A percentile compares a stretch with the other conserved stretches of the same genome.
These are phyloP conservation scores for Kazachstania martiniae DNA, from an alignment of 805 yeast genomes.

Conservation along the genomic window DNA sequence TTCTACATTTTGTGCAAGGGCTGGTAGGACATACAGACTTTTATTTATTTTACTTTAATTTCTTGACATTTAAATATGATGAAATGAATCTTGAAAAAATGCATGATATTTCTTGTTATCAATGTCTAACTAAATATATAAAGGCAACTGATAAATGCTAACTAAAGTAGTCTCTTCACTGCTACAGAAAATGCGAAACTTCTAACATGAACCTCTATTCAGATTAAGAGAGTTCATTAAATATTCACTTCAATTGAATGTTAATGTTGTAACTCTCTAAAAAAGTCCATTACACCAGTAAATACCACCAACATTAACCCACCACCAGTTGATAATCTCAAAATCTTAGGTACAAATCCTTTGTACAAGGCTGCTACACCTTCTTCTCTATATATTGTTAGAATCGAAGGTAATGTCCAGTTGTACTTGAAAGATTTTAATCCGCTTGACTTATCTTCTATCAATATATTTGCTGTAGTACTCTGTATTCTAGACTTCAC, in stretches of 20 bases:
- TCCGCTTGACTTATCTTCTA: constrained; percentile 33
- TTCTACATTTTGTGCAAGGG: constrained; percentile 34
- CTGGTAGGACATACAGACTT: constrained; percentile 56
- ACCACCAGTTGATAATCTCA: constrained; percentile 98
- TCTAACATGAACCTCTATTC: no score
- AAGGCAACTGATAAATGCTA: no score
- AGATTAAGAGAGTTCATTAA: no score
- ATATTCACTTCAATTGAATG: no score
- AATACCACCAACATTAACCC: constrained; percentile 96
- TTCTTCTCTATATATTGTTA: constrained; percentile 69
- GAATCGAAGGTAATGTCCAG: constrained; percentile 81
- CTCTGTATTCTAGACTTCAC: constrained; percentile 94
- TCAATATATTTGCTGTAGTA: constrained; percentile 5
- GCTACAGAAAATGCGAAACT: no score
- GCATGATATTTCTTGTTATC: not conserved
- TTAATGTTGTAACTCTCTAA: constrained; percentile 42
- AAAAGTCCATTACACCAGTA: constrained; percentile 89
- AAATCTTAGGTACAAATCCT: constrained; percentile 94
- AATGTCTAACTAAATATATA: no score
- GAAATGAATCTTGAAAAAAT: not conserved
- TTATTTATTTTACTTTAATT: not conserved
- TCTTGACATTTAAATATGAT: not conserved
- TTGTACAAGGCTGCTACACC: constrained; percentile 86
- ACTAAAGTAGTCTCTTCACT: no score
- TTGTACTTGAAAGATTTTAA: constrained; percentile 80